Percentiles rank a stretch among this genome's conserved stretches.
Conservation (phyloP, 495 filamentous ascomycete species). For the Echria macrotheca region DNA sequence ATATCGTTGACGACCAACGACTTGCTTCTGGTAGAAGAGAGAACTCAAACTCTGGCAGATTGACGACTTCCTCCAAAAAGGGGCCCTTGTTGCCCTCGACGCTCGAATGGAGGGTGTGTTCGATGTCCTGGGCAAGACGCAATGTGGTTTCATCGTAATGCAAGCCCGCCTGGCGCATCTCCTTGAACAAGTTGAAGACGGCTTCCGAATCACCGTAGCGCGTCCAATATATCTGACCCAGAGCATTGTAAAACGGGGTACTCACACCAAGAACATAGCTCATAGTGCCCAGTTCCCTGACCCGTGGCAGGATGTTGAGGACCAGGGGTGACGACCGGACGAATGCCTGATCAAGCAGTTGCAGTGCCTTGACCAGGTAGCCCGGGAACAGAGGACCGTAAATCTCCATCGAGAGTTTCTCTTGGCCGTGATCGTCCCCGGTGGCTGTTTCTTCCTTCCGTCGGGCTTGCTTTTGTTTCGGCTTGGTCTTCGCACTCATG, state of each 20-base stretch:
- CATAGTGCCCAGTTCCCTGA: conserved; percentile 64
- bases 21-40: conserved; percentile 12
- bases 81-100: conserved; percentile 17
- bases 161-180: conserved; percentile 73
- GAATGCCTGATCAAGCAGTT: conserved; percentile 57
- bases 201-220: conserved; percentile 55
- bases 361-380: conserved; percentile 58
- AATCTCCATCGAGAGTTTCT: conserved; percentile 44
- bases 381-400: conserved; percentile 63
- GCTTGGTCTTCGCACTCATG: conserved; percentile 14
- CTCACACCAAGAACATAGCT: conserved; percentile 70
- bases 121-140: conserved; percentile 39
- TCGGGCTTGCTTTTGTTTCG: conserved; percentile 3
- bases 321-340: conserved; percentile 53
- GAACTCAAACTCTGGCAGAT: conserved; percentile 36
- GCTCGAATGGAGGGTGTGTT: conserved; percentile 7
- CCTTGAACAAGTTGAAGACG: conserved; percentile 58
- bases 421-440: neutral
- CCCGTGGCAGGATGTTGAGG: conserved; percentile 57
- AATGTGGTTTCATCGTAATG: conserved; percentile 55
- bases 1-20: conserved; percentile 20
- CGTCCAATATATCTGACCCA: conserved; percentile 60
- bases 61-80: conserved; percentile 31
- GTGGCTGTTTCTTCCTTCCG: conserved; percentile 8
- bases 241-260: conserved; percentile 68